Percentiles rank a stretch among this genome's conserved stretches.
Conservation (phyloP, 2,329 filamentous ascomycete genomes). For the Cladophialophora chaetospira region DNA sequence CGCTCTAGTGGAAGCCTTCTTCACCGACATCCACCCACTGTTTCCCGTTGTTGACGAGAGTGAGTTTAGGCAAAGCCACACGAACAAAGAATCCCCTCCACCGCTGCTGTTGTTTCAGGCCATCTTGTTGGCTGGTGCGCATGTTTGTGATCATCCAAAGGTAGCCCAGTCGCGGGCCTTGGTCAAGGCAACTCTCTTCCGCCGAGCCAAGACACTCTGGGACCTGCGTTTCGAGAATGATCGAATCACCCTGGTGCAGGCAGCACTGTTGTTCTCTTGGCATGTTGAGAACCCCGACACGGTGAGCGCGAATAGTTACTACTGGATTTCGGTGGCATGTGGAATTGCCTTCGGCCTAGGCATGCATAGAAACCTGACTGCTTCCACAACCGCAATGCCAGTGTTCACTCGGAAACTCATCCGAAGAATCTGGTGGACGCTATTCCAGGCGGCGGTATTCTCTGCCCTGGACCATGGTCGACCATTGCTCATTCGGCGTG, state of each 20-base stretch:
- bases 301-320: slow-evolving; percentile 55
- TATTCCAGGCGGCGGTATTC: slow-evolving; percentile 49
- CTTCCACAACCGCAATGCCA: slow-evolving; percentile 38
- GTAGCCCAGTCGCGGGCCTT: slow-evolving; percentile 43
- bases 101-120: slow-evolving; percentile 55
- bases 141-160: slow-evolving; percentile 46
- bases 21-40: slow-evolving; percentile 53
- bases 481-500: slow-evolving; percentile 52
- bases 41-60: slow-evolving; percentile 58
- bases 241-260: slow-evolving; percentile 57
- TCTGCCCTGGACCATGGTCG: slow-evolving; percentile 52
- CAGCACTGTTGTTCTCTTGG: slow-evolving; percentile 58
- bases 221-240: slow-evolving; percentile 58
- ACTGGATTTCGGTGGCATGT: slow-evolving; percentile 57
- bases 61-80: slow-evolving; percentile 55
- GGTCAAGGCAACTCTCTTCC: slow-evolving; percentile 54
- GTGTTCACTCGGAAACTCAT: slow-evolving; percentile 47
- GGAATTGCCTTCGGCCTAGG: slow-evolving; percentile 57
- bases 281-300: slow-evolving; percentile 59
- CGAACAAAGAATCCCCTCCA: slow-evolving; percentile 47
- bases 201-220: slow-evolving; percentile 56
- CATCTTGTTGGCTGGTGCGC: slow-evolving; percentile 55
- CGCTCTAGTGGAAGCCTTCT: slow-evolving; percentile 55
- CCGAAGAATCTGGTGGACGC: slow-evolving; percentile 48
- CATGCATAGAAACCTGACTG: slow-evolving; percentile 53